These are phyloP conservation scores for Suillus placidus DNA, from an alignment of 768 basidiomycete species.

Conservation along the genomic window DNA sequence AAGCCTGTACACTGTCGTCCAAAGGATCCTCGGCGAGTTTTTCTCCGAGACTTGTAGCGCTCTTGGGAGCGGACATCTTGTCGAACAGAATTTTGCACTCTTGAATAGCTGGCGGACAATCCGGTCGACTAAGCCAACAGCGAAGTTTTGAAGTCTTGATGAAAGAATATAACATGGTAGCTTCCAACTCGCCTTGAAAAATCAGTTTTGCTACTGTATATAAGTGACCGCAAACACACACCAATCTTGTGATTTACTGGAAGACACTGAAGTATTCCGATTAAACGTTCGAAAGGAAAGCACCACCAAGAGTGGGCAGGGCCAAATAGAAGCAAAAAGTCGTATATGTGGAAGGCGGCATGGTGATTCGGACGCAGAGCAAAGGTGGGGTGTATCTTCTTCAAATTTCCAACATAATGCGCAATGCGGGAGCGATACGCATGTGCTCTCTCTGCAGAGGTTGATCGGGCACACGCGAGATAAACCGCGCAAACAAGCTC, in stretches of 20 bases:
- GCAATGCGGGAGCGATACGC: constrained; percentile 21
- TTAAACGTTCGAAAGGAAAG: constrained; percentile 35
- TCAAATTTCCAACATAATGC: constrained; percentile 21
- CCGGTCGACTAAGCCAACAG: constrained; percentile 12
- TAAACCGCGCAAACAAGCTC: constrained; percentile 27
- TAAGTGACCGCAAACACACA: constrained; percentile 12
- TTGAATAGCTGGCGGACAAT: constrained; percentile 12
- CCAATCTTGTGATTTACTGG: constrained; percentile 36
- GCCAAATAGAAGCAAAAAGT: constrained; percentile 31
- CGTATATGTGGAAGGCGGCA: constrained; percentile 31
- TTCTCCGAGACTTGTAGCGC: background rate
- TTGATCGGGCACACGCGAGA: constrained; percentile 19
- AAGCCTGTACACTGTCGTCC: background rate
- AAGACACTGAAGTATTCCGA: constrained; percentile 32
- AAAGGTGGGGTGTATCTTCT: constrained; percentile 21
- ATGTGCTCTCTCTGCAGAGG: constrained; percentile 12
- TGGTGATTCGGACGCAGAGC: constrained; percentile 34
- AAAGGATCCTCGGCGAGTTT: background rate
- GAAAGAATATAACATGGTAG: constrained; percentile 11
- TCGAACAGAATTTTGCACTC: constrained; percentile 16
- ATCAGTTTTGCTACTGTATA: background rate
- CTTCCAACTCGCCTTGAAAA: constrained; percentile 11
- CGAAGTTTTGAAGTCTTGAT: constrained; percentile 19
- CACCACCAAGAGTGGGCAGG: constrained; percentile 31
- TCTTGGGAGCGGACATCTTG: background rate